A percentile compares a stretch with the other conserved stretches of the same genome.
phyloP scores from a whole-genome alignment of 495 filamentous ascomycete species.

The Daldinia grandis region DNA sequence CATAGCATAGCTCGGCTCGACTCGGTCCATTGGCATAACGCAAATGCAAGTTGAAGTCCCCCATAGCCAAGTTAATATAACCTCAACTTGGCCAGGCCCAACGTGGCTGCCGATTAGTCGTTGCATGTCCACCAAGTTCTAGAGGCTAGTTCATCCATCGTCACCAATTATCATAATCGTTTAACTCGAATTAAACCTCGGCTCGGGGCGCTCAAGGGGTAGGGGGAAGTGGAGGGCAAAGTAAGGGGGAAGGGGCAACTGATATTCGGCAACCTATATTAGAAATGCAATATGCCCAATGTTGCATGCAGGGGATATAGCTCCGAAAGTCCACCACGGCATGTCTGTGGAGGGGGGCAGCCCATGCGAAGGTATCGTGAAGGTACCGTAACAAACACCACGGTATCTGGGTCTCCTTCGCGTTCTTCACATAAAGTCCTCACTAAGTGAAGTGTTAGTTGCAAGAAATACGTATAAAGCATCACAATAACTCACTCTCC shows the following conservation, averaged over 20 bases:
- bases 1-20: slow-evolving; percentile 24
- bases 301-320: slow-evolving; percentile 13
- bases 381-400: slow-evolving; percentile 10
- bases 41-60: slow-evolving; percentile 13
- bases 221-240: neutral
- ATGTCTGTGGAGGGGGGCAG: neutral
- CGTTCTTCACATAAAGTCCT: slow-evolving; percentile 61
- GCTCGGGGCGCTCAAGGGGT: neutral
- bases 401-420: slow-evolving; percentile 5
- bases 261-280: slow-evolving; percentile 6
- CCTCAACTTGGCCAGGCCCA: neutral
- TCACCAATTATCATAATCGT: neutral
- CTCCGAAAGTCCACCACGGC: slow-evolving; percentile 8
- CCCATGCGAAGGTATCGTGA: neutral
- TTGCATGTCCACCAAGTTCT: slow-evolving; percentile 2
- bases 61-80: neutral
- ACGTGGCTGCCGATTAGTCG: neutral
- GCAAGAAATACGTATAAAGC: neutral
- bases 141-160: neutral
- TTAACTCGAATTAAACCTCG: slow-evolving; percentile 1
- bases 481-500: slow-evolving; percentile 71
- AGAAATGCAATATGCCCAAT: slow-evolving; percentile 19
- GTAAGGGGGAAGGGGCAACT: slow-evolving; percentile 5
- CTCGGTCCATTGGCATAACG: slow-evolving; percentile 27
- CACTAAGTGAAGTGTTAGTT: slow-evolving; percentile 47